Evolutionary conservation across 73 alveolate species (phyloP), one percentile per base, ranked within the genome.

Genomic region (Paramecium caudatum): DNA sequence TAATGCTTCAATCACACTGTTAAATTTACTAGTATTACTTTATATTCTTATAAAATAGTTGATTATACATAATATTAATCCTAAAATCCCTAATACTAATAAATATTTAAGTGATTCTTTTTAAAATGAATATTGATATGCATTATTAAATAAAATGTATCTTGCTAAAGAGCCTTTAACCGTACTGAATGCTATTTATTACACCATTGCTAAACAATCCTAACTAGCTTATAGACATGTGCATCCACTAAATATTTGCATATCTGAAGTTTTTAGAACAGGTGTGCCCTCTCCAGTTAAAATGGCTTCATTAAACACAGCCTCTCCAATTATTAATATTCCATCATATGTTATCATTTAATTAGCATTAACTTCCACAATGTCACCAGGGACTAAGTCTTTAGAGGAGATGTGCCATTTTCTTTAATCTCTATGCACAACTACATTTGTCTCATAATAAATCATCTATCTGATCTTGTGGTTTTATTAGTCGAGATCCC

Each of bases 241-340:
- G 16, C 88, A 30, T 41, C 55, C 88, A 74, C 47, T 27, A 17
- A 74, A 37, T 9, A 74, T 74, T 5, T 37, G 13, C 15, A 47
- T 23, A 9, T 70, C 43, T 8, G 96, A 90, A 36, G 96, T 90
- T 82, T 91, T 91, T 91, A 94, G 87, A 5, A 96, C 94, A 17
- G 99, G 99, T 12, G 94, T 94, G 9, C 97, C 84, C 83, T 97
- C 99, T 17, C 99, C 99, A 12, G 99, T 97, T 12, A 97, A 96
- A 96, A 96, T 95, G 17, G 98, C 94, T 88, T 97, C 99, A 70
- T 97, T 97, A 23, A 96, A 95, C 17, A 96, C 91, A 15, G 94
- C 91, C 17, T 95, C 95, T 17, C 99, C 99, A n/a, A 95, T 41
- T 10, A 95, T 36, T 10, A 97, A 78, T 47, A 94, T 91, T 7